Base-by-base conservation (phyloP, 176 grass and related monocot genomes). In the Olyra latifolia region DNA sequence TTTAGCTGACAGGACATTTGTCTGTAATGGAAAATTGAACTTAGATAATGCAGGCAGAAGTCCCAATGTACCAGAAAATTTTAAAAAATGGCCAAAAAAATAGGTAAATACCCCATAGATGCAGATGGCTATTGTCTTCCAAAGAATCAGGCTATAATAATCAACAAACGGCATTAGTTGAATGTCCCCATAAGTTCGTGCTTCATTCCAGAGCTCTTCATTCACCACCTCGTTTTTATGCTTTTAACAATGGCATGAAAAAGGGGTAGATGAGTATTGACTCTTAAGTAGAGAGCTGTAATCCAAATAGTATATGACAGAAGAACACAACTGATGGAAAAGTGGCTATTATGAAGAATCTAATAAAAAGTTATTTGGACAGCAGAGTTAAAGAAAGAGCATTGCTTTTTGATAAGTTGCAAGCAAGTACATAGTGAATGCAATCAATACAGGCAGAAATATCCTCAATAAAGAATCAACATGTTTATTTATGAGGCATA, bases 111-210 rank as follows among this genome's bases (percentile, higher is more conserved):
- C 96, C 86, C 96, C 96, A 74, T 93, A 95, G 19, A 98, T 91
- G 86, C 92, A 98, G 55, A 98, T 98, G 32, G 90, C 92, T 73
- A 98, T 98, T 3, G 96, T 98, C 79, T 98, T 98, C 92, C 92
- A 98, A 29, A 93, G 89, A 91, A 98, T 98, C 58, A 98, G 82
- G 81, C 92, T 93, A 54, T 98, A 98, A 86, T 95, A 98, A 88
- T 98, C 96, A 82, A 98, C 92, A 84, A 98, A 98, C 11, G 96
- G 96, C 96, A 98, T 98, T 62, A 98, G 62, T 72, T 98, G 95
- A 70, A 98, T 92, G 71, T 98, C 95, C 76, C 92, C 92, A 49
- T 98, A 98, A 27, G 96, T 95, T 1, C 71, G 74, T 40, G 90
- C 96, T 91, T 98, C 96, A 72, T 87, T 89, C 96, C 96, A 98